Base-by-base conservation (phyloP, 192 early-diverging fungal species). In the Backusella westeae region DNA sequence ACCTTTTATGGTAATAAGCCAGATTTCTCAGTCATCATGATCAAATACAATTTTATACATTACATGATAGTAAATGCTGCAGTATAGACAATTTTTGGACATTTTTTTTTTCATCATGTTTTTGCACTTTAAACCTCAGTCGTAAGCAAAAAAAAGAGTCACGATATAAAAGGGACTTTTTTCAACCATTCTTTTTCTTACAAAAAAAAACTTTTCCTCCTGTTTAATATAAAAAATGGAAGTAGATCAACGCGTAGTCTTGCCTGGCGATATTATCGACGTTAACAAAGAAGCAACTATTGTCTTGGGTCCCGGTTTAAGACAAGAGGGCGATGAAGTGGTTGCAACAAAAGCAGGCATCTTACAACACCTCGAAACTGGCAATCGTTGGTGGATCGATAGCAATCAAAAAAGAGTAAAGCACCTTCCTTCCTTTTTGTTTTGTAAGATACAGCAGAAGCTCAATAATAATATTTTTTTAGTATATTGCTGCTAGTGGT, bases 221-320 rank as follows among this genome's bases (percentile, higher is more conserved):
- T 63, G 21, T 63, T 63, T 29, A 26, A 29, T 63, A 14, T 23
- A 23, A 21, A 63, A 14, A 29, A 63, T 63, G 56, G 56, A 63
- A 63, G 56, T 63, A 63, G 56, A 68, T 35, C 29, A 68, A 68
- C 80, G 78, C 29, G 80, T 89, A 63, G 88, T 90, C 29, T 73
- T 90, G 35, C 89, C 89, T 14, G 89, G 89, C 52, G 89, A 90
- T 63, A 46, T 81, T 14, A 74, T 89, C 14, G 80, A 86, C 17
- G 42, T 80, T 12, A 49, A 63, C 23, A 73, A 70, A 65, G 72
- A 81, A 65, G 7, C 69, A 41, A 15, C 82, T 32, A 73, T 88
- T 41, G 78, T 96, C 34, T 89, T 97, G 2, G 96, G 97, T 0
- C 97, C 97, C 3, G 97, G 96, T 9, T 83, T 97, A 19, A 93